Percentiles rank a stretch among this genome's conserved stretches.
Conservation (phyloP, 1,284 basidiomycete genomes). For the Rhizoctonia solani region DNA sequence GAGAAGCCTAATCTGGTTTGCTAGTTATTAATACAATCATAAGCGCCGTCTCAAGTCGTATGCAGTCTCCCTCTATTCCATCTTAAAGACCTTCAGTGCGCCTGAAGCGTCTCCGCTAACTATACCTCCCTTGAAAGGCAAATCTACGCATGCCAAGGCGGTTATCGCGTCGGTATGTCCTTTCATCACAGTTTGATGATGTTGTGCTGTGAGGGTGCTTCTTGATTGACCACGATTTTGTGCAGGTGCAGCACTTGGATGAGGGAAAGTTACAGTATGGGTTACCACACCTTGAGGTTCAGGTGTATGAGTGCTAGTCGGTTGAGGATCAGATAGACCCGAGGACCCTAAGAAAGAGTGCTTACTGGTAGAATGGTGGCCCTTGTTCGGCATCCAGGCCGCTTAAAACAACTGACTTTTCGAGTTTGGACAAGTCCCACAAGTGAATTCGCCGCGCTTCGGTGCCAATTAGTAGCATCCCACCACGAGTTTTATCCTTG, state of each 20-base stretch:
- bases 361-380: slow-evolving; percentile 11
- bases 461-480: slow-evolving; percentile 80
- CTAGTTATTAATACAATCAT: neutral
- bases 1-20: neutral
- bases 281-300: slow-evolving; percentile 52
- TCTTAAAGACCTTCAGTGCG: slow-evolving; percentile 80
- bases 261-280: slow-evolving; percentile 68
- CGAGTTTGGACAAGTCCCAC: slow-evolving; percentile 74
- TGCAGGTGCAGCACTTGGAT: slow-evolving; percentile 53
- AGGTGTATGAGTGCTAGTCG: slow-evolving; percentile 40
- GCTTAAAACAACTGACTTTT: slow-evolving; percentile 73
- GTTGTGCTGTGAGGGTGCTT: slow-evolving; percentile 74
- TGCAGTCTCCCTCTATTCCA: slow-evolving; percentile 42
- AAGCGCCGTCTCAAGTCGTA: neutral
- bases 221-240: slow-evolving; percentile 69
- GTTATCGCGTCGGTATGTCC: slow-evolving; percentile 85
- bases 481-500: slow-evolving; percentile 48
- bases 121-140: slow-evolving; percentile 83
- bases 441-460: slow-evolving; percentile 80
- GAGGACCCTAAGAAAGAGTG: slow-evolving; percentile 5
- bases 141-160: slow-evolving; percentile 77
- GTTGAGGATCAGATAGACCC: neutral
- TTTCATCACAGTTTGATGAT: slow-evolving; percentile 75
- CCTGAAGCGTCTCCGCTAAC: slow-evolving; percentile 84
- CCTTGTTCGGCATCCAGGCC: slow-evolving; percentile 62